Conservation (phyloP, 768 basidiomycete species). For the Boletus rubroflammeus region DNA sequence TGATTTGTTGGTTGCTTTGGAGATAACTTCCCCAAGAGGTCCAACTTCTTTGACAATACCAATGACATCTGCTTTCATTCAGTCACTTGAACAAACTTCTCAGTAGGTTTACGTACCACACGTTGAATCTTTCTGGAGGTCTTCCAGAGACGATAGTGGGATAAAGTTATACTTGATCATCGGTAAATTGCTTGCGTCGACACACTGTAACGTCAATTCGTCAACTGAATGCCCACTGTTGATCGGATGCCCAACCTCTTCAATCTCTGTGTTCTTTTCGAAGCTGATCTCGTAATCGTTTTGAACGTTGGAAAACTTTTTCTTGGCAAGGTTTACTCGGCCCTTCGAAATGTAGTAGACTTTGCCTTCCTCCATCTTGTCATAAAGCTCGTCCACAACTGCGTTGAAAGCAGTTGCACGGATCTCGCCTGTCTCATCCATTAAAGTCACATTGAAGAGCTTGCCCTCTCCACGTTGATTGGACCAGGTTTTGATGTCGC, state of each 20-base stretch:
- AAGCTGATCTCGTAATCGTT: slow-evolving; percentile 93
- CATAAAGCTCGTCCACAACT: slow-evolving; percentile 77
- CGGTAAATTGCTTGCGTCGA: slow-evolving; percentile 73
- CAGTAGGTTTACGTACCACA: slow-evolving; percentile 55
- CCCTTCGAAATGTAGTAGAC: slow-evolving; percentile 91
- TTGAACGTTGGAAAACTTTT: slow-evolving; percentile 85
- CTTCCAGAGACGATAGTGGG: slow-evolving; percentile 56
- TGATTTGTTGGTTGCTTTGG: slow-evolving; percentile 63
- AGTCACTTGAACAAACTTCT: background rate
- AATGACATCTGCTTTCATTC: slow-evolving; percentile 65
- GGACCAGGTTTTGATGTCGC: slow-evolving; percentile 85
- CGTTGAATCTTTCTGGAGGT: slow-evolving; percentile 71
- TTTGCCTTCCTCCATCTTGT: slow-evolving; percentile 85
- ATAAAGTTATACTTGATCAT: slow-evolving; percentile 83
- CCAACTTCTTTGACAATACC: slow-evolving; percentile 79
- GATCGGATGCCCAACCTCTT: slow-evolving; percentile 54
- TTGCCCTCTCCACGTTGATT: slow-evolving; percentile 92
- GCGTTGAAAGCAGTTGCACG: slow-evolving; percentile 88
- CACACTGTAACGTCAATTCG: slow-evolving; percentile 53
- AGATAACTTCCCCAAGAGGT: slow-evolving; percentile 64
- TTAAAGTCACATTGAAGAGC: slow-evolving; percentile 85
- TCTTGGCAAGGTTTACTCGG: slow-evolving; percentile 92
- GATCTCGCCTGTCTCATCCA: slow-evolving; percentile 95
- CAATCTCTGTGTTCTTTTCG: slow-evolving; percentile 80
- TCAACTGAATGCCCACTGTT: background rate